Percentiles rank a stretch among this genome's conserved stretches.
Evolutionary conservation across 1,284 basidiomycete genomes (phyloP).

Genomic region (Fomitiporia mediterranea): DNA sequence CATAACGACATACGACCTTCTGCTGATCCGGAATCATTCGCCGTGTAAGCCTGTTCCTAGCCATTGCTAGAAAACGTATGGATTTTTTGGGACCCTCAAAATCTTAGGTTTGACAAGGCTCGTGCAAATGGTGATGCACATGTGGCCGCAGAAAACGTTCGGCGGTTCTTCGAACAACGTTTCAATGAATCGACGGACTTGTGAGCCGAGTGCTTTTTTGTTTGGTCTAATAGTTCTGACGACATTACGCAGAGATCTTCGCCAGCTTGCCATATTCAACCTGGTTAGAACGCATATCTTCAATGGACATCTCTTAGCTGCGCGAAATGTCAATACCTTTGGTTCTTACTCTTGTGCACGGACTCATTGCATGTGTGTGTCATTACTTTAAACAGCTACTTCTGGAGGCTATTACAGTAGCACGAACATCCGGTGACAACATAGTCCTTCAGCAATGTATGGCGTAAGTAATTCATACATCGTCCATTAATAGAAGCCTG

Average conservation of each 20-base stretch:
- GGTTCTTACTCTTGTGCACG: not conserved
- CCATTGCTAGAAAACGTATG: not conserved
- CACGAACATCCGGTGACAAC: slow-evolving; percentile 66
- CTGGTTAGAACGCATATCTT: slow-evolving; percentile 74
- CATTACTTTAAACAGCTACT: slow-evolving; percentile 45
- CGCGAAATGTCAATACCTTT: slow-evolving; percentile 51
- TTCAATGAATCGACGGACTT: slow-evolving; percentile 72
- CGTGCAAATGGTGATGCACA: slow-evolving; percentile 61
- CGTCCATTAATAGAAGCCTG: not conserved
- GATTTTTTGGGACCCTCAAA: not conserved
- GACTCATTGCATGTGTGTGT: slow-evolving; percentile 1
- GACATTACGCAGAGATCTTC: slow-evolving; percentile 51
- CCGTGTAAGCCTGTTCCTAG: slow-evolving; percentile 46
- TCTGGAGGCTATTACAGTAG: slow-evolving; percentile 67
- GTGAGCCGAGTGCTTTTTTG: slow-evolving; percentile 3
- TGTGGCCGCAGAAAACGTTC: slow-evolving; percentile 60
- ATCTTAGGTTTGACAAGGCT: slow-evolving; percentile 58
- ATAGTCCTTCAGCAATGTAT: slow-evolving; percentile 72
- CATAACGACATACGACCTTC: slow-evolving; percentile 59
- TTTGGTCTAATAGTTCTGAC: not conserved
- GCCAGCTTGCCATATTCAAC: slow-evolving; percentile 72
- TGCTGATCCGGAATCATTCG: slow-evolving; percentile 57
- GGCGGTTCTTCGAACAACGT: slow-evolving; percentile 76
- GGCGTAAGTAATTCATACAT: slow-evolving; percentile 40
- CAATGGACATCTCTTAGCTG: slow-evolving; percentile 59